These are phyloP conservation scores for Gremmenia infestans DNA, from an alignment of 2,329 filamentous ascomycete genomes.

Conservation along the genomic window DNA sequence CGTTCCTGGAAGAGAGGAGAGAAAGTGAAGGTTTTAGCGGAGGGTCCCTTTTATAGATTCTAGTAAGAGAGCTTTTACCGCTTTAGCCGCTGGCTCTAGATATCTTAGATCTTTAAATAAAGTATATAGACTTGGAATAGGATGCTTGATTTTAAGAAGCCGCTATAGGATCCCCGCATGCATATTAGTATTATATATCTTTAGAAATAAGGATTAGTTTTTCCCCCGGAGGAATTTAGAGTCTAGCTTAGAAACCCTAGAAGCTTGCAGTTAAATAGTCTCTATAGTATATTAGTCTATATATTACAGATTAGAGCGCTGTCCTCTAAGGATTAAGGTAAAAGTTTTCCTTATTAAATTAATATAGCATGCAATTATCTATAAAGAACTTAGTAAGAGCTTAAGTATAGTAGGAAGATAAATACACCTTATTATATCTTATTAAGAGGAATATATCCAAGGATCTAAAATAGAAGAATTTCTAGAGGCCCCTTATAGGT, in stretches of 20 bases:
- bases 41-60: constrained; percentile 1
- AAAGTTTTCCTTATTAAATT: background rate
- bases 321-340: constrained; percentile 3
- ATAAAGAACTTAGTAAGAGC: constrained; percentile 1
- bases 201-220: constrained; percentile 5
- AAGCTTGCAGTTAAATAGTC: constrained; percentile 9
- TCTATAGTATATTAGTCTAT: constrained; percentile 5
- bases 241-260: constrained; percentile 8
- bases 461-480: constrained; percentile 3
- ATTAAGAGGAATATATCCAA: constrained; percentile 6
- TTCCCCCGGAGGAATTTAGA: constrained; percentile 7
- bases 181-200: constrained; percentile 1
- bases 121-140: constrained; percentile 11
- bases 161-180: background rate
- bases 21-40: background rate
- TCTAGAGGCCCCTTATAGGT: constrained; percentile 7
- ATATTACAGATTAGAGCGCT: constrained; percentile 4
- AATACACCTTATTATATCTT: constrained; percentile 5
- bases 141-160: constrained; percentile 4
- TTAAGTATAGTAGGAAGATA: background rate
- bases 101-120: constrained; percentile 12
- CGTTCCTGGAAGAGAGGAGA: too few species aligned
- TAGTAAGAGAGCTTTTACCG: background rate
- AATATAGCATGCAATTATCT: constrained; percentile 12
- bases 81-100: constrained; percentile 33